A percentile compares a stretch with the other conserved stretches of the same genome.
Evolutionary conservation across 345 rosid genomes (phyloP).

Genomic region (Dovyalis caffra): DNA sequence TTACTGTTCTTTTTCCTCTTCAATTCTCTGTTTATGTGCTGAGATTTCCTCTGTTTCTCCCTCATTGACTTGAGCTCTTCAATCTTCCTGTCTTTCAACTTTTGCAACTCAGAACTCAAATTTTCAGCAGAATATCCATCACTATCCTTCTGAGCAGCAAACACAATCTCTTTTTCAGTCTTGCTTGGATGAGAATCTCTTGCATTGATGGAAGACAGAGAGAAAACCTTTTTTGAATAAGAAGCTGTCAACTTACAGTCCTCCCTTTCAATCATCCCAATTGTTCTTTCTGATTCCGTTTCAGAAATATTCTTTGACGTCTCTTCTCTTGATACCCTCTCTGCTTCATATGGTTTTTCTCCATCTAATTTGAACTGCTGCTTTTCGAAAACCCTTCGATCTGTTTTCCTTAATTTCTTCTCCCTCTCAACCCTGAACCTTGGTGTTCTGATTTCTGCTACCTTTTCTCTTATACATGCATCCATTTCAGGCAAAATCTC

Average conservation of each 20-base stretch:
- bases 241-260: slow-evolving; percentile 21
- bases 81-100: slow-evolving; percentile 45
- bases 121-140: slow-evolving; percentile 13
- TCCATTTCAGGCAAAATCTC: slow-evolving; percentile 28
- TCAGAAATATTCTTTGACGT: neutral
- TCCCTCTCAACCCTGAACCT: slow-evolving; percentile 40
- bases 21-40: slow-evolving; percentile 53
- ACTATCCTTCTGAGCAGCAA: slow-evolving; percentile 18
- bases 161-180: slow-evolving; percentile 26
- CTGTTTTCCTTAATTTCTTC: slow-evolving; percentile 35
- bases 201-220: slow-evolving; percentile 16
- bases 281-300: neutral
- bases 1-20: slow-evolving; percentile 42
- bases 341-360: slow-evolving; percentile 18
- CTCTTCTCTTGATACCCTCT: slow-evolving; percentile 18
- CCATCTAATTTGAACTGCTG: slow-evolving; percentile 28
- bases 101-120: slow-evolving; percentile 32
- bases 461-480: slow-evolving; percentile 24
- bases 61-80: slow-evolving; percentile 44
- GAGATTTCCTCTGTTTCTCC: slow-evolving; percentile 66
- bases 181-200: slow-evolving; percentile 17
- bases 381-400: slow-evolving; percentile 34
- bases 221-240: slow-evolving; percentile 12
- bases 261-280: slow-evolving; percentile 7
- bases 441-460: slow-evolving; percentile 52